Evolutionary conservation across 2,329 filamentous ascomycete species (phyloP), one percentile per base, ranked within the genome.

Genomic region (Penicillium italicum): DNA sequence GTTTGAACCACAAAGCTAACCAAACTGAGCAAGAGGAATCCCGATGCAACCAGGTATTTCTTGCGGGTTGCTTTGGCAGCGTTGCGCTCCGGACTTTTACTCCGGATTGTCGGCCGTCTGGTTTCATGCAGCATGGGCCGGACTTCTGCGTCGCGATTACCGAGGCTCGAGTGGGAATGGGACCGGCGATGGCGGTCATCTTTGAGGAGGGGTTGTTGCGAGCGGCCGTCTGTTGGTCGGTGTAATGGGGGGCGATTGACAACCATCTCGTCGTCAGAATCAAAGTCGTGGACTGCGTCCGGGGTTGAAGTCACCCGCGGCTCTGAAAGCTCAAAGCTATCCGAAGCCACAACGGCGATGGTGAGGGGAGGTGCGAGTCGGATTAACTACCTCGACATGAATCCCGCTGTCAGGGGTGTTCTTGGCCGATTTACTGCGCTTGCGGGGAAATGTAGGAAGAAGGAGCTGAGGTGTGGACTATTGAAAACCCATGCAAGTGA

Each of bases 1-100:
- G 94, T 97, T 82, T 99, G 94, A 6, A 96, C 80, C 45, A 91
- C 90, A 72, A 99, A 99, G 69, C 89, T 88, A 56, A 96, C 77
- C 68, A 99, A 80, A 69, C 89, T 94, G 63, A 97, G 71, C 30
- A 88, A 76, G 58, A 99, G 81, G 74, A 97, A 97, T 63, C 91
- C 83, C 49, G 83, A 87, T 1, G 94, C 93, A 70, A 93, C 90
- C 24, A 89, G 87, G 75, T 99, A 97, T 75, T 91, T 91, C 70
- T 85, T 88, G 69, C 84, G 84, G 34, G 90, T 91, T 41, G 86
- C 87, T 57, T 81, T 76, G 61, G 82, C 82, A 18, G 85, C 79
- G 34, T 80, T 78, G 47, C 81, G 78, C 56, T 85, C 82, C n/a
- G 90, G 89, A 69, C 88, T 92, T 65, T 85, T 82, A 69, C 90